Evolutionary conservation across 1,284 basidiomycete species (phyloP), one percentile per base, ranked within the genome.

Genomic region (Ceratobasidium papillatum): DNA sequence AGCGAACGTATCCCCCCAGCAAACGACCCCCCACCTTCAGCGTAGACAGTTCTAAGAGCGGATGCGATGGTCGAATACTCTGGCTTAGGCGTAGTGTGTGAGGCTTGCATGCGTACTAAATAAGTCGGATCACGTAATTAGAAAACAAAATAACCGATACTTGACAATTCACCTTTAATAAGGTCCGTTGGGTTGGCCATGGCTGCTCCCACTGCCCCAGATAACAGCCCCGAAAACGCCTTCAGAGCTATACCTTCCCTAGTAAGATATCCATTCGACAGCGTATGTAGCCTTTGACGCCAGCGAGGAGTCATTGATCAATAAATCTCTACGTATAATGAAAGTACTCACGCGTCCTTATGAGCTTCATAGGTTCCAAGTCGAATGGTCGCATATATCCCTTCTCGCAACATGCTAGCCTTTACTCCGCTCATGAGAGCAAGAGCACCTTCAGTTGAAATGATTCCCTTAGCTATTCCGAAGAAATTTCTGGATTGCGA

Each of bases 171-270:
- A 81, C 82, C 82, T 81, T 84, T 84, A 47, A 84, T 81, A 0
- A 84, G 78, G 74, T 84, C 83, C 3, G 82, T 81, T 2, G 83
- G 83, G 74, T 83, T 84, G 3, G 83, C 83, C n/a, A 83, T 74
- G 0, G 81, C 80, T 80, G 81, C 80, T 45, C 83, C 83, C 2
- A 84, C 77, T n/a, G 81, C 80, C 1, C 82, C 81, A 25, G 83
- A 80, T 19, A 82, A 79, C 0, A 80, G 79, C 9, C 83, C 82
- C 8, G 82, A 81, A 30, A 80, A 74, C 32, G 83, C 81, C 76
- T 84, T 84, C 56, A 84, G 74, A 8, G 79, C 74, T 19, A 84
- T 76, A 0, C 82, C 82, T 56, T 83, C 83, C 9, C 79, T 78
- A 9, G 77, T 77, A 38, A 84, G 77, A 22, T 79, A 75, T 3